Evolutionary conservation across 192 early-diverging fungal species (phyloP).

Genomic region (Coemansia sp.): DNA sequence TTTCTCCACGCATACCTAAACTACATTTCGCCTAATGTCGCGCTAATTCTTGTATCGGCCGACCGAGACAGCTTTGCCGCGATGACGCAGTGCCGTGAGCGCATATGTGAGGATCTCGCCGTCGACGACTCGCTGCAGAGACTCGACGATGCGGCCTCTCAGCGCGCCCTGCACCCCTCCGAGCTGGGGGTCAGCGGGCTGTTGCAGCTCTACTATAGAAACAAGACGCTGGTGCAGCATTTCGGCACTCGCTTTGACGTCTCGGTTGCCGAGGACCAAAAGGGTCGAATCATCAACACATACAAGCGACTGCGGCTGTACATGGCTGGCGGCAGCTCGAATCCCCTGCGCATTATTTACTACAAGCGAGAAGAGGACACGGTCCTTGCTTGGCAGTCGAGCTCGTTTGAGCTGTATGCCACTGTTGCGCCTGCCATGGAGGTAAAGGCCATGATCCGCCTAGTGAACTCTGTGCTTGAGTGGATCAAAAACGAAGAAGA

Average conservation of each 20-base stretch:
- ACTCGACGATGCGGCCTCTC: slow-evolving; percentile 49
- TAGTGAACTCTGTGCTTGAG: slow-evolving; percentile 63
- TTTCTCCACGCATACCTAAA: slow-evolving; percentile 86
- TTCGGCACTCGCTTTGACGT: slow-evolving; percentile 39
- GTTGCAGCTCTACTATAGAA: slow-evolving; percentile 41
- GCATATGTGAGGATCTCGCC: slow-evolving; percentile 50
- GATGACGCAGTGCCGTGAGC: slow-evolving; percentile 63
- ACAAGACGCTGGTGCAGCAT: slow-evolving; percentile 42
- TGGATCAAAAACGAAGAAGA: slow-evolving; percentile 78
- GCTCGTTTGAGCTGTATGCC: slow-evolving; percentile 73
- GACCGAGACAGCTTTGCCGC: slow-evolving; percentile 83
- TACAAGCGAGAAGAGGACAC: slow-evolving; percentile 12
- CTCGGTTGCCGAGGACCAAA: slow-evolving; percentile 14
- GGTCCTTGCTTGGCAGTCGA: slow-evolving; percentile 49
- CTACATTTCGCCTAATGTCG: slow-evolving; percentile 70
- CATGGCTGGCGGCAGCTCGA: slow-evolving; percentile 22
- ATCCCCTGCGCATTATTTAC: slow-evolving; percentile 39
- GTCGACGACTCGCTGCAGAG: slow-evolving; percentile 43
- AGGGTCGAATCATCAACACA: slow-evolving; percentile 52
- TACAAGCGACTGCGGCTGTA: slow-evolving; percentile 55
- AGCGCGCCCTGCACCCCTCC: slow-evolving; percentile 39
- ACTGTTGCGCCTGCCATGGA: slow-evolving; percentile 59
- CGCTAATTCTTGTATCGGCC: slow-evolving; percentile 68
- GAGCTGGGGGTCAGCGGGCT: slow-evolving; percentile 30
- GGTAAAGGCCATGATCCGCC: slow-evolving; percentile 59